Evolutionary conservation across 192 early-diverging fungal genomes (phyloP), one percentile per base, ranked within the genome.

Genomic region (Umbelopsis isabellina): DNA sequence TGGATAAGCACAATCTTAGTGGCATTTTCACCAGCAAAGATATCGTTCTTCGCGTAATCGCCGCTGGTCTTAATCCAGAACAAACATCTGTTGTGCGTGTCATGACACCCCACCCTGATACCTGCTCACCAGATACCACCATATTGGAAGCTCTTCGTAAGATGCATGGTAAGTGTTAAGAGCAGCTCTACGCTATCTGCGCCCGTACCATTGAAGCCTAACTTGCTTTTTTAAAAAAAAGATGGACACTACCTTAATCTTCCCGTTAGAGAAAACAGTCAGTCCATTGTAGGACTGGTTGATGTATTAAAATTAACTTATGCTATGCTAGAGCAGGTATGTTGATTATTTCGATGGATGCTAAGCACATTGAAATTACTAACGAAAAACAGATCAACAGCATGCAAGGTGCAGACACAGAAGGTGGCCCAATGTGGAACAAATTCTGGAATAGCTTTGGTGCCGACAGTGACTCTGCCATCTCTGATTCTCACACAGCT

Each of bases 61-160:
- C 93, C 37, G 93, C 92, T 71, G 88, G 92, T 18, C 80, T 98
- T 58, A 91, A 95, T 74, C 95, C 97, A 69, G 84, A 84, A 58
- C 94, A 89, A 27, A 97, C 95, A 74, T 91, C 91, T 50, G 96
- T 99, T 46, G 93, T 97, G 25, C 91, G 96, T 73, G 97, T 99
- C 15, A 99, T 99, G 97, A 95, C 93, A 9, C 93, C 93, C 65
- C 90, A 95, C 67, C 93, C 93, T 8, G 92, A 95, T 80, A 91
- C 91, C 10, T 90, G 89, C 25, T 69, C 86, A 44, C 82, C 91
- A 35, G 72, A 83, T 67, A 92, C 88, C 58, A 87, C 90, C 66
- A 91, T 95, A 70, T 80, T 94, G 65, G 92, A 93, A 61, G 93
- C 91, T 20, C 83, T 95, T 68, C 90, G 88, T 75, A 90, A 88